Percentiles rank a stretch among this genome's conserved stretches.
Evolutionary conservation across 2,329 filamentous ascomycete genomes (phyloP).

Genomic region (Didymella glomerata): DNA sequence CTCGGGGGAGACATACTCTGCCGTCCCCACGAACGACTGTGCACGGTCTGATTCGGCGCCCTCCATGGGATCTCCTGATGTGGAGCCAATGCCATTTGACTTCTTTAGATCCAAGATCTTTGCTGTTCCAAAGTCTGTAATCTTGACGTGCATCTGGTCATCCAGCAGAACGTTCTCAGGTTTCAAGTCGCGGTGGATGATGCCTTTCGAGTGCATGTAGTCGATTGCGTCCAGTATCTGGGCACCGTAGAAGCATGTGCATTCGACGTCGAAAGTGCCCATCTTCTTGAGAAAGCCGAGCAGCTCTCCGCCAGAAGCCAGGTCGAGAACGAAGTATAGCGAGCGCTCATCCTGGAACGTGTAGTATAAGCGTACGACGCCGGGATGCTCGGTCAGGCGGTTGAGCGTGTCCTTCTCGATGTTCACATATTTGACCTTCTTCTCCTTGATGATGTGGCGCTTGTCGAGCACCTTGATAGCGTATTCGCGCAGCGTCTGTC

Average conservation of each 20-base stretch:
- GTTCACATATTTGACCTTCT: constrained; percentile 99
- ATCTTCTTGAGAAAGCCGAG: constrained; percentile 93
- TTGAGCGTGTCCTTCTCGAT: constrained; percentile 99
- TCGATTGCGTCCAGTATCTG: constrained; percentile 96
- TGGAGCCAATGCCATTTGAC: constrained; percentile 51
- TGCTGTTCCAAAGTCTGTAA: constrained; percentile 98
- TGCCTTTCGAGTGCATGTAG: constrained; percentile 96
- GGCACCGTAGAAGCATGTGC: constrained; percentile 90
- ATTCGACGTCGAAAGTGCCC: constrained; percentile 93
- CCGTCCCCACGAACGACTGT: constrained; percentile 95
- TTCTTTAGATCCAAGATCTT: constrained; percentile 76
- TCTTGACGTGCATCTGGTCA: constrained; percentile 96
- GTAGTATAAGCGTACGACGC: constrained; percentile 95
- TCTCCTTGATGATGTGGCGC: constrained; percentile 99
- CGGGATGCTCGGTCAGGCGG: constrained; percentile 92
- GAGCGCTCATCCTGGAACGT: constrained; percentile 98
- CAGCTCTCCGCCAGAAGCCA: constrained; percentile 91
- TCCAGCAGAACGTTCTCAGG: constrained; percentile 96
- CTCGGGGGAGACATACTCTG: constrained; percentile 97
- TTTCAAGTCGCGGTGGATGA: constrained; percentile 96
- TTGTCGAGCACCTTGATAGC: constrained; percentile 99
- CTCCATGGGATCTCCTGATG: constrained; percentile 61
- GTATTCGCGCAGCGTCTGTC: constrained; percentile 93
- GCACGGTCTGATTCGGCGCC: constrained; percentile 74
- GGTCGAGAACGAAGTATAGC: constrained; percentile 93